phyloP scores from a whole-genome alignment of 495 filamentous ascomycete genomes.

The Podospora pseudocomata region DNA sequence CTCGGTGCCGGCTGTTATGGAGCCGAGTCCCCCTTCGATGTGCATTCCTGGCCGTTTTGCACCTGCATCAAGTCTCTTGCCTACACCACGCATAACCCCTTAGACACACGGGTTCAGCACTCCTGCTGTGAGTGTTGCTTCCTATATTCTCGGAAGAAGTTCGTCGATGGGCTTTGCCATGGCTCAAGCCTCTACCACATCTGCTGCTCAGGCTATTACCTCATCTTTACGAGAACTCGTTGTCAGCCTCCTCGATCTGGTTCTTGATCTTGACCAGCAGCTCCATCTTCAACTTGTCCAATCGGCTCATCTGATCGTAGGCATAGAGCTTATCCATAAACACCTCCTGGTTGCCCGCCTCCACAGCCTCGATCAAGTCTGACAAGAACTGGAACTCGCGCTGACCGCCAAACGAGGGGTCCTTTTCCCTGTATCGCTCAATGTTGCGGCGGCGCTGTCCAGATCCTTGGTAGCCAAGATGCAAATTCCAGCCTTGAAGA shows the following conservation, averaged over 20 bases:
- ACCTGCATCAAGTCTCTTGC: slow-evolving; percentile 61
- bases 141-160: slow-evolving; percentile 48
- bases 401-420: slow-evolving; percentile 67
- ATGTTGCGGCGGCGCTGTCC: slow-evolving; percentile 73
- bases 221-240: slow-evolving; percentile 45
- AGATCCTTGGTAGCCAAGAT: slow-evolving; percentile 72
- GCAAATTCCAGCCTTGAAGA: slow-evolving; percentile 85
- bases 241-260: slow-evolving; percentile 70
- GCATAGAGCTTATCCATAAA: slow-evolving; percentile 85
- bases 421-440: slow-evolving; percentile 76
- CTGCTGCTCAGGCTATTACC: slow-evolving; percentile 45
- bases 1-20: slow-evolving; percentile 53
- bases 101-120: slow-evolving; percentile 62
- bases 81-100: slow-evolving; percentile 79
- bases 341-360: slow-evolving; percentile 67
- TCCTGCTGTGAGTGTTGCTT: slow-evolving; percentile 82
- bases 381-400: slow-evolving; percentile 75
- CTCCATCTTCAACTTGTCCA: slow-evolving; percentile 95
- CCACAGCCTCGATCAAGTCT: slow-evolving; percentile 67
- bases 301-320: slow-evolving; percentile 83
- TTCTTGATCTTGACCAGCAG: slow-evolving; percentile 79
- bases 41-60: slow-evolving; percentile 47
- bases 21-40: slow-evolving; percentile 55
- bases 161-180: slow-evolving; percentile 80
- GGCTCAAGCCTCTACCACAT: slow-evolving; percentile 65